These are phyloP conservation scores for Ilex aquifolium DNA, from an alignment of 257 asterid species.

Conservation along the genomic window DNA sequence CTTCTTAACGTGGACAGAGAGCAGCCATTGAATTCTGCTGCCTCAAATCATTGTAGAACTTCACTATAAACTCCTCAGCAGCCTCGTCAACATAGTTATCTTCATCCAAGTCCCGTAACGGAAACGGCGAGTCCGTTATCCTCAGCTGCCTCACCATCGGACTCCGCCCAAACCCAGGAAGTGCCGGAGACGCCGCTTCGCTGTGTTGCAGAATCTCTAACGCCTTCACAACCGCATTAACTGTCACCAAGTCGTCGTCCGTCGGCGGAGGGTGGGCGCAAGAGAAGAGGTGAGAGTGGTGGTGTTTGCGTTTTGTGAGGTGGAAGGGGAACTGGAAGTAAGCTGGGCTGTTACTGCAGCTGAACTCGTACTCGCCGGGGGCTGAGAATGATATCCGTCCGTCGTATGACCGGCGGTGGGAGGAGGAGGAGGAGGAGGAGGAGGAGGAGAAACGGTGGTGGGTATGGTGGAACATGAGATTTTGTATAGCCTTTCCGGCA, in stretches of 20 bases:
- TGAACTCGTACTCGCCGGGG: conserved; percentile 57
- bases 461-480: conserved; percentile 64
- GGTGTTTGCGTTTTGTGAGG: conserved; percentile 34
- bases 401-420: conserved; percentile 21
- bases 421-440: conserved; percentile 18
- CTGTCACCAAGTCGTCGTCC: conserved; percentile 25
- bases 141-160: conserved; percentile 76
- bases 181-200: conserved; percentile 53
- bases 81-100: conserved; percentile 51
- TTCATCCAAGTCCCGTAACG: conserved; percentile 28
- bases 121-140: conserved; percentile 66
- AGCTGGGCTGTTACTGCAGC: conserved; percentile 76
- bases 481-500: conserved; percentile 69
- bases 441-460: conserved; percentile 18
- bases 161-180: conserved; percentile 64
- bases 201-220: conserved; percentile 39
- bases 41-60: conserved; percentile 55
- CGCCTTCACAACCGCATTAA: conserved; percentile 24
- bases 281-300: conserved; percentile 13
- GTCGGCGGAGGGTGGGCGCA: conserved; percentile 21
- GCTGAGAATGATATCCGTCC: conserved; percentile 18
- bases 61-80: conserved; percentile 52
- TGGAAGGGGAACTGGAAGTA: conserved; percentile 37
- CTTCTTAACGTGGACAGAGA: too few species aligned
- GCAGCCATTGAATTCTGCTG: conserved; percentile 24